These are phyloP conservation scores for Umbelopsis vinacea DNA, from an alignment of 192 early-diverging fungal species.

Conservation along the genomic window DNA sequence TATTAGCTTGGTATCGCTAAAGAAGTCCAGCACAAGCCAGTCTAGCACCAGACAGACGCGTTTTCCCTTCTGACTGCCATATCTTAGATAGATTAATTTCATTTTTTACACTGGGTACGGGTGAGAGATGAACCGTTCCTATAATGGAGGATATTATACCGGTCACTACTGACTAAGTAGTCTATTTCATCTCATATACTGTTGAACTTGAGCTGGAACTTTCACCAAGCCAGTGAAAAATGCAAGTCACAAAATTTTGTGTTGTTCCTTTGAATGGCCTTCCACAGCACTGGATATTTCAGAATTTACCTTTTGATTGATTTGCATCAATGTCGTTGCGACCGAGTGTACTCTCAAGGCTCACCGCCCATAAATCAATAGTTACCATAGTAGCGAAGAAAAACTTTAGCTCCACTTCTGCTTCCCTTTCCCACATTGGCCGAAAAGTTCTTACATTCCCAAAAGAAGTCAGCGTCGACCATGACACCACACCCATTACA, in stretches of 20 bases:
- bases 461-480: slow-evolving; percentile 72
- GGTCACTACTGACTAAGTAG: too few relatives aligned
- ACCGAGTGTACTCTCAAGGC: neutral
- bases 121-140: too few relatives aligned
- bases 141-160: too few relatives aligned
- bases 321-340: slow-evolving; percentile 3
- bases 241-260: slow-evolving; percentile 1
- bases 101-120: too few relatives aligned
- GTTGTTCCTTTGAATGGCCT: slow-evolving; percentile 25
- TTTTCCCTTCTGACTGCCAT: too few relatives aligned
- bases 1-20: too few relatives aligned
- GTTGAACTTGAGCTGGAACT: neutral
- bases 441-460: slow-evolving; percentile 75
- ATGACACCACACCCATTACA: slow-evolving; percentile 65
- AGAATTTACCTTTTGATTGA: neutral
- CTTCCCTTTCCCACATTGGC: slow-evolving; percentile 79
- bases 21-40: too few relatives aligned
- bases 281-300: neutral
- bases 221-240: neutral
- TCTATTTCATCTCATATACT: too few relatives aligned
- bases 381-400: neutral
- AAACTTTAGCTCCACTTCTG: slow-evolving; percentile 48
- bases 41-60: too few relatives aligned
- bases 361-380: neutral
- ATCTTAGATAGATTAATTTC: too few relatives aligned